Percentiles rank a stretch among this genome's conserved stretches.
phyloP scores from a whole-genome alignment of 768 basidiomycete species.

The Kwoniella sp. region DNA sequence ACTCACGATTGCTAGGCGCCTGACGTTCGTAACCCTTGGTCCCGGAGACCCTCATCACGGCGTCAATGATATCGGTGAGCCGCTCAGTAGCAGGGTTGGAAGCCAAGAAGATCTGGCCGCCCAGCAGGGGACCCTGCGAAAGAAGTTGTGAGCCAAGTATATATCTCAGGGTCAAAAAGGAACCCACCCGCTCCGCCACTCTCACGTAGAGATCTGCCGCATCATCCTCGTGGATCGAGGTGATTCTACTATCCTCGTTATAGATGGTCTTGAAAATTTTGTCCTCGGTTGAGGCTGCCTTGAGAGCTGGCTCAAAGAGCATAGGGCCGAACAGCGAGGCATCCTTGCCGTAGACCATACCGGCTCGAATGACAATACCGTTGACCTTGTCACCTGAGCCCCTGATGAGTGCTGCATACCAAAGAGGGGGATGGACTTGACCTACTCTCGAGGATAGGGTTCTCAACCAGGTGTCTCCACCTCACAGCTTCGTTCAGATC shows the following conservation, averaged over 20 bases:
- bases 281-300: conserved; percentile 41
- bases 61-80: conserved; percentile 52
- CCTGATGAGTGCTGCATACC: neutral
- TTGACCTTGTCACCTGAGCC: conserved; percentile 44
- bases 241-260: conserved; percentile 40
- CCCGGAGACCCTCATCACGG: conserved; percentile 52
- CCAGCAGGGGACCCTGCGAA: conserved; percentile 35
- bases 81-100: conserved; percentile 53
- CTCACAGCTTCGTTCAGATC: conserved; percentile 14
- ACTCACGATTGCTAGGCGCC: conserved; percentile 49
- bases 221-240: conserved; percentile 55
- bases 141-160: neutral
- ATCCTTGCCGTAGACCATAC: conserved; percentile 53
- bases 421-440: neutral
- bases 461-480: conserved; percentile 27
- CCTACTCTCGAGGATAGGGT: conserved; percentile 25
- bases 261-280: conserved; percentile 51
- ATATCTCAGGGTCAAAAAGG: neutral
- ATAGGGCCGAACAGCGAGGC: conserved; percentile 50
- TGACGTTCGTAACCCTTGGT: conserved; percentile 50
- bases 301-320: conserved; percentile 48
- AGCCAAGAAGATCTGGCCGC: conserved; percentile 53
- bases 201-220: conserved; percentile 54
- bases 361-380: conserved; percentile 55
- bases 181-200: conserved; percentile 52